Percentiles rank a stretch among this genome's conserved stretches.
phyloP scores from a whole-genome alignment of 140 eudicot genomes.

The Erigeron philadelphicus region DNA sequence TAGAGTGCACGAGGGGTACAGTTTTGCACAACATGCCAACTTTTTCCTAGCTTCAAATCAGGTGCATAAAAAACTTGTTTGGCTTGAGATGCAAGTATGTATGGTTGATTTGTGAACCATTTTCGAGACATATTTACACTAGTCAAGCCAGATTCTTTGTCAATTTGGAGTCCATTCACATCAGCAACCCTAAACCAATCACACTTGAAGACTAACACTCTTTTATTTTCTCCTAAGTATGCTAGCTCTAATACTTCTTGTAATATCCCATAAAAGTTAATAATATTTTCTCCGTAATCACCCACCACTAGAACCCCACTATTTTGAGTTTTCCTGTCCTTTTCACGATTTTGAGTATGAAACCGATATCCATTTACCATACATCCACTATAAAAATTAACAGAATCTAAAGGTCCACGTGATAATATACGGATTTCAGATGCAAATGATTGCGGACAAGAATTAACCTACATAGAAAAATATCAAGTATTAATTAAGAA shows the following conservation, averaged over 20 bases:
- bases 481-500: too few relatives aligned
- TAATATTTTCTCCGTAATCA: neutral
- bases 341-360: conserved; percentile 2
- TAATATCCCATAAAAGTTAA: neutral
- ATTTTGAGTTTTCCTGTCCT: neutral
- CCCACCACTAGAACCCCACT: neutral
- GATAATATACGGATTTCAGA: conserved; percentile 8
- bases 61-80: conserved; percentile 14
- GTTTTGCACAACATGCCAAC: conserved; percentile 2
- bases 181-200: neutral
- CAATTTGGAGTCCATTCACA: too few relatives aligned
- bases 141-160: neutral
- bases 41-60: conserved; percentile 3
- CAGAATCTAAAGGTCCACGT: neutral
- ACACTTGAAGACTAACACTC: neutral
- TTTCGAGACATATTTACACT: conserved; percentile 5
- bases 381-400: neutral
- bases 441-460: neutral
- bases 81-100: conserved; percentile 17
- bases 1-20: neutral
- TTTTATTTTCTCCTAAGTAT: conserved; percentile 4
- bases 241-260: neutral
- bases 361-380: conserved; percentile 16
- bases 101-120: conserved; percentile 13
- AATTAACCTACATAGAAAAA: neutral